Percentiles rank a stretch among this genome's conserved stretches.
These are phyloP conservation scores for Penicillium brasilianum DNA, from an alignment of 2,329 filamentous ascomycete species.

Conservation along the genomic window DNA sequence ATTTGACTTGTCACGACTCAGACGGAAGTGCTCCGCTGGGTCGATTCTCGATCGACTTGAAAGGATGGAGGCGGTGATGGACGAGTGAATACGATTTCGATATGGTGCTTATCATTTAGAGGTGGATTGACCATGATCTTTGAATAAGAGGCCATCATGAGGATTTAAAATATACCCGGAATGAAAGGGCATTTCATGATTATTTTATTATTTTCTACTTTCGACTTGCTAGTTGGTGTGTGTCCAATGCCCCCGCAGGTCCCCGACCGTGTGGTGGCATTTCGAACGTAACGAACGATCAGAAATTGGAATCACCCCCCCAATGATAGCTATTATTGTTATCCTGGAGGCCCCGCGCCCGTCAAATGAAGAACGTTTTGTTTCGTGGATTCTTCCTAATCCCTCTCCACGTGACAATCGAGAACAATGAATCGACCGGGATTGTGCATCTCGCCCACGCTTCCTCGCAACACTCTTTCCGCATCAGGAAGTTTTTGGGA, in stretches of 20 bases:
- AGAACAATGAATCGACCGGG: conserved; percentile 30
- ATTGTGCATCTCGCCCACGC: conserved; percentile 15
- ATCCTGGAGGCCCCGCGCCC: background rate
- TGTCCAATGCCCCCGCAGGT: background rate
- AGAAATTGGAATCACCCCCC: too few relatives aligned
- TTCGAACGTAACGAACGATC: background rate
- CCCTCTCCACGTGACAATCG: background rate
- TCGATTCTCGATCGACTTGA: background rate
- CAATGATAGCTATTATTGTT: background rate
- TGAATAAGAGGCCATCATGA: conserved; percentile 3
- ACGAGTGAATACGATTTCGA: conserved; percentile 12
- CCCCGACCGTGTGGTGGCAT: background rate
- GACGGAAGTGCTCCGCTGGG: conserved; percentile 2
- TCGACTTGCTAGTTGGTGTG: background rate
- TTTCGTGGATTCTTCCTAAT: background rate
- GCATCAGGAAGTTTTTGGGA: conserved; percentile 24
- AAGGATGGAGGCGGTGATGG: conserved; percentile 7
- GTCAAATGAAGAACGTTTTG: background rate
- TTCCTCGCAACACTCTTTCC: conserved; percentile 31
- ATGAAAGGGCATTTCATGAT: conserved; percentile 20
- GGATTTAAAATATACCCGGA: conserved; percentile 26
- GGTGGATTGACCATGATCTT: conserved; percentile 9
- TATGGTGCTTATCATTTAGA: conserved; percentile 11
- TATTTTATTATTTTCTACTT: background rate
- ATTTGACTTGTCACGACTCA: background rate